Base-by-base conservation (phyloP, 78 protist species). In the Blattamonas nauphoetae region DNA sequence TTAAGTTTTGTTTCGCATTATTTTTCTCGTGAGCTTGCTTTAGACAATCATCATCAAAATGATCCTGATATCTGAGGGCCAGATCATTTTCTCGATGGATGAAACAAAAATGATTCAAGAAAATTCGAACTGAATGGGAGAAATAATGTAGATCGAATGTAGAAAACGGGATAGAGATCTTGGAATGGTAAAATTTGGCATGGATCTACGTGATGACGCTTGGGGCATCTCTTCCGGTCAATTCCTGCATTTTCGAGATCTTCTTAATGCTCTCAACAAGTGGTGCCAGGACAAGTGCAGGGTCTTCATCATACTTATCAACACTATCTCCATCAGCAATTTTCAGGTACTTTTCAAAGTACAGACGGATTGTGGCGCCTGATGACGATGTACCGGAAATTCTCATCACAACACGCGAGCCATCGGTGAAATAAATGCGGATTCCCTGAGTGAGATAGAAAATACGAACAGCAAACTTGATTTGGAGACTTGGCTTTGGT, bases 291-390 rank as follows among this genome's bases (percentile, higher is more conserved):
- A 91, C 95, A 11, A 36, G 43, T 87, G 85, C 78, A n/a, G 45
- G 21, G 33, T 42, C 32, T 64, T 42, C 45, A 34, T 3, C 34
- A 1, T 6, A 82, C 34, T 44, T 0, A 63, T 33, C 45, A 45
- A 0, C 41, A 29, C 41, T 84, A 81, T 81, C 79, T 64, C 88
- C 42, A 1, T 78, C 36, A 32, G 63, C 41, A 2, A 45, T 45
- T 34, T 77, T 77, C 41, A 90, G 90, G 88, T 94, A 94, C 45
- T 86, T 33, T 84, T 96, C 98, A 44, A 96, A 38, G 87, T 97
- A 96, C 45, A 96, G 33, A 44, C 98, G 94, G 38, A 97, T 88
- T 29, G 99, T 97, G 1, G 98, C 99, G n/a, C 98, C 98, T 1
- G 84, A 38, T 11, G 88, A 89, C 36, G 89, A 88, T 0, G 99